Evolutionary conservation across 257 asterid genomes (phyloP).

Genomic region (Leptodermis oblonga): DNA sequence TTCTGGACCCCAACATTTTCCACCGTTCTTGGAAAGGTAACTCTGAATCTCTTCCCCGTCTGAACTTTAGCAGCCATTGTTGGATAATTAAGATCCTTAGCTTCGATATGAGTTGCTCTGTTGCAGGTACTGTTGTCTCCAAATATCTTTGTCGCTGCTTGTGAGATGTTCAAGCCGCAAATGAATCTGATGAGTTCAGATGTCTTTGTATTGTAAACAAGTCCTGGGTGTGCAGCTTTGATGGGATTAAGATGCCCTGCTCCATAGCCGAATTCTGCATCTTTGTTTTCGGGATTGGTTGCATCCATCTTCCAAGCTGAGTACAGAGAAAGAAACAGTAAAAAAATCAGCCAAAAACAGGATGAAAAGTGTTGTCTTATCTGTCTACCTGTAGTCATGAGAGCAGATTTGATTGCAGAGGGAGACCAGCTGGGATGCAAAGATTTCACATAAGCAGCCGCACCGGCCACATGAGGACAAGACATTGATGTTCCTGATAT

Average conservation of each 20-base stretch:
- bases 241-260: constrained; percentile 27
- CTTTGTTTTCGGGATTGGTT: background rate
- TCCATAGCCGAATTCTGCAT: constrained; percentile 21
- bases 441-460: constrained; percentile 27
- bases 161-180: constrained; percentile 6
- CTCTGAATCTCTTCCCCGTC: background rate
- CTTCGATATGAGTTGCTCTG: background rate
- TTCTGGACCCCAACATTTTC: constrained; percentile 32
- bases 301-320: constrained; percentile 15
- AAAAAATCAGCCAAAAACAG: background rate
- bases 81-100: constrained; percentile 36
- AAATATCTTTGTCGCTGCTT: background rate
- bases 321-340: background rate
- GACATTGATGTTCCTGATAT: constrained; percentile 27
- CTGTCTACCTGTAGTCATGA: constrained; percentile 25
- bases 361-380: background rate
- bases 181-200: constrained; percentile 14
- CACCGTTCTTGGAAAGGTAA: constrained; percentile 29
- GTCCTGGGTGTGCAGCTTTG: constrained; percentile 24
- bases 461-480: constrained; percentile 26
- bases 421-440: constrained; percentile 27
- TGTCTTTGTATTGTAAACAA: constrained; percentile 8
- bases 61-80: constrained; percentile 22
- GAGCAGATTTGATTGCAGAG: constrained; percentile 26
- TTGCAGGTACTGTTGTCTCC: constrained; percentile 2